Evolutionary conservation across 768 basidiomycete species (phyloP).

Genomic region (Podaxis pistillaris): DNA sequence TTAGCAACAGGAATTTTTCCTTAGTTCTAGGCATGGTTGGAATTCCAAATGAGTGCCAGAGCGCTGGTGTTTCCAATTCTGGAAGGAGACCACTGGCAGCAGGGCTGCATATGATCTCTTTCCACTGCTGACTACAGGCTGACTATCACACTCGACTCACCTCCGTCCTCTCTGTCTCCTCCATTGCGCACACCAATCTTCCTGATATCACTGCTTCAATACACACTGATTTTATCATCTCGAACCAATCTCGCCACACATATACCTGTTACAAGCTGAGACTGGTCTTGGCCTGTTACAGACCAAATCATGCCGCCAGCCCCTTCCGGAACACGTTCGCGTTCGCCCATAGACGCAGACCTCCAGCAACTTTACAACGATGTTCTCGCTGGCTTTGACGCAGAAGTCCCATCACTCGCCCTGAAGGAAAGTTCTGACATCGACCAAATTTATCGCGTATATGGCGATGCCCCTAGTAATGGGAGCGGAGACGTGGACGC

Average conservation of each 20-base stretch:
- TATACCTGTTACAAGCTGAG: neutral
- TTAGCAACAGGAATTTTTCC: neutral
- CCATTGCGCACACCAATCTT: neutral
- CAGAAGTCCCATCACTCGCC: conserved; percentile 31
- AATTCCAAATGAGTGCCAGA: neutral
- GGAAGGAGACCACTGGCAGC: conserved; percentile 3
- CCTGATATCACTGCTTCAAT: neutral
- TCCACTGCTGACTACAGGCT: conserved; percentile 7
- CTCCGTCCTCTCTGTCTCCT: neutral
- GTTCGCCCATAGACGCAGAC: conserved; percentile 62
- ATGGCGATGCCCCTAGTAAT: conserved; percentile 26
- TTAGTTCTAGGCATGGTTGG: neutral
- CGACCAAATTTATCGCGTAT: conserved; percentile 37
- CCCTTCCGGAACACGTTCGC: conserved; percentile 7
- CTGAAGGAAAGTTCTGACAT: conserved; percentile 29
- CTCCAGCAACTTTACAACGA: conserved; percentile 74
- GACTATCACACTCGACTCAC: conserved; percentile 7
- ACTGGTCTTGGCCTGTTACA: neutral
- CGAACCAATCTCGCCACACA: neutral
- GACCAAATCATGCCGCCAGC: conserved; percentile 12
- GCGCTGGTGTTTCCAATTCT: conserved; percentile 4
- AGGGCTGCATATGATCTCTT: conserved; percentile 8
- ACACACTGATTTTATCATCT: neutral
- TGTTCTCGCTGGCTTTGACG: conserved; percentile 67
- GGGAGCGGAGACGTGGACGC: conserved; percentile 13